Evolutionary conservation across 2,329 filamentous ascomycete species (phyloP).

Genomic region (Colletotrichum melonis): DNA sequence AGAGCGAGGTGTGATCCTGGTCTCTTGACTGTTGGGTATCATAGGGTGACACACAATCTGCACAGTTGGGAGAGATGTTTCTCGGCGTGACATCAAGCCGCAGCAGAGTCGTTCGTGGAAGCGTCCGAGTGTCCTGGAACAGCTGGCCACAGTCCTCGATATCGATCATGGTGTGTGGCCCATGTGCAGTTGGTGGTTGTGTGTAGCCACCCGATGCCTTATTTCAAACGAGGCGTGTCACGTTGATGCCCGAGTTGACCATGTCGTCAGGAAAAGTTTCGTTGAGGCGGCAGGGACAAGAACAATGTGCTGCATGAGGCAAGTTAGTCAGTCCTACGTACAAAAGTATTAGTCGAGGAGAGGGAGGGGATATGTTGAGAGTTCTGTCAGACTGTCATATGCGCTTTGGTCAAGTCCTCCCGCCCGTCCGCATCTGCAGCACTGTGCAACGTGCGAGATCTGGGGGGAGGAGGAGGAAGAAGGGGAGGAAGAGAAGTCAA

Average conservation of each 20-base stretch:
- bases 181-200: conserved; percentile 5
- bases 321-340: neutral
- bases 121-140: conserved; percentile 6
- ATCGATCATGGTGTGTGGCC: conserved; percentile 17
- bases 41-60: neutral
- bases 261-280: conserved; percentile 13
- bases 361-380: neutral
- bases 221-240: conserved; percentile 22
- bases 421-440: neutral
- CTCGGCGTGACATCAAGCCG: neutral
- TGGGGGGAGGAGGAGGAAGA: neutral
- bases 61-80: neutral
- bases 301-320: neutral
- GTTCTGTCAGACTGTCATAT: conserved; percentile 3
- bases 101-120: conserved; percentile 2
- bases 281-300: neutral
- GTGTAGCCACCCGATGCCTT: neutral
- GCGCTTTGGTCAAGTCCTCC: neutral
- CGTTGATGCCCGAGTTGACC: conserved; percentile 14
- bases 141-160: neutral
- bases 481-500: neutral
- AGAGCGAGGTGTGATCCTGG: neutral
- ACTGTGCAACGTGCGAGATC: conserved; percentile 3
- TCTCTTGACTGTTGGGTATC: no score
- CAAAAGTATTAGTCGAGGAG: neutral